phyloP scores from a whole-genome alignment of 129 eudicot genomes.

The Silybum marianum region DNA sequence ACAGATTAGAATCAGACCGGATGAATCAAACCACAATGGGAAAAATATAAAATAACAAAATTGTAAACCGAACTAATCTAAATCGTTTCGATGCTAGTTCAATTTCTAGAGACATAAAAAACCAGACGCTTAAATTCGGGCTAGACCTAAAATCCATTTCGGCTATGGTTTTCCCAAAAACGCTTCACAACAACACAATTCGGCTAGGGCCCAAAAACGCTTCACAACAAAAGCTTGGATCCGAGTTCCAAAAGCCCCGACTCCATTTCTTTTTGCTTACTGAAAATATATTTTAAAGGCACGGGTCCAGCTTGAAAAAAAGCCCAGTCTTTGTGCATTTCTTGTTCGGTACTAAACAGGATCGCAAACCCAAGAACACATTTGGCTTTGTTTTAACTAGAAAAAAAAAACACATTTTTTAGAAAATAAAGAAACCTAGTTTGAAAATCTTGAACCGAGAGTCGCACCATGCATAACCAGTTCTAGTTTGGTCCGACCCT shows the following conservation, averaged over 20 bases:
- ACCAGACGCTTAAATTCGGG: no score
- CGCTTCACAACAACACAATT: not conserved
- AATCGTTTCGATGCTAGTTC: no score
- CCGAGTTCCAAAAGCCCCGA: no score
- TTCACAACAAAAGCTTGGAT: not conserved
- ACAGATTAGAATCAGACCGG: no score
- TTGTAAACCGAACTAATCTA: no score
- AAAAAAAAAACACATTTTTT: no score
- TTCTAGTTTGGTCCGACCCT: not conserved
- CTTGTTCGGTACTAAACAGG: not conserved
- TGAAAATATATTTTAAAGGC: no score
- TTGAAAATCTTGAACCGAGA: not conserved
- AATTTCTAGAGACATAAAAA: no score
- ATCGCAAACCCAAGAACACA: not conserved
- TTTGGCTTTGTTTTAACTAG: not conserved
- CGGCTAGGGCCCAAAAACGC: not conserved
- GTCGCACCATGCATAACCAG: not conserved
- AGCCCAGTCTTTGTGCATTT: not conserved
- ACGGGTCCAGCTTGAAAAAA: not conserved
- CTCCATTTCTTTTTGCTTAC: no score
- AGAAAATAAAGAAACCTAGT: not conserved
- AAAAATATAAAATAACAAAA: no score
- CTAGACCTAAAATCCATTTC: no score
- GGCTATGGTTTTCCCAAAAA: not conserved
- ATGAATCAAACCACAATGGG: no score